Evolutionary conservation across 495 filamentous ascomycete species (phyloP).

Genomic region (Talaromyces wortmannii): DNA sequence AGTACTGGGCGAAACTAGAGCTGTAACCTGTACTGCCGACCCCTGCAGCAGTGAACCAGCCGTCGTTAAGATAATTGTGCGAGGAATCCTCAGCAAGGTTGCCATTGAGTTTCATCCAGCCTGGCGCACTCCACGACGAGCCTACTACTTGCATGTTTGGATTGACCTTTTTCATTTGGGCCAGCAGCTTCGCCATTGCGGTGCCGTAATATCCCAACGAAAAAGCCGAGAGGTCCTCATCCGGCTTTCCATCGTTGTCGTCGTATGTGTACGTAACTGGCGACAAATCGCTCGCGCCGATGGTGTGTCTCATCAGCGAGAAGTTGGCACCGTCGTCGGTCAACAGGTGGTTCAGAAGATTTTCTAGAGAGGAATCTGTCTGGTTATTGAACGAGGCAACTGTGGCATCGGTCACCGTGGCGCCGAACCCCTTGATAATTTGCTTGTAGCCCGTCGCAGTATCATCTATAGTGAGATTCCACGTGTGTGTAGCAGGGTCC

Average conservation of each 20-base stretch:
- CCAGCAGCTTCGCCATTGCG: conserved; percentile 43
- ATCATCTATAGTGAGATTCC: conserved; percentile 43
- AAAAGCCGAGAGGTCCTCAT: conserved; percentile 34
- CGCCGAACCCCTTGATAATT: conserved; percentile 45
- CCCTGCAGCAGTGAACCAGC: background rate
- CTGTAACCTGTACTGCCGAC: conserved; percentile 20
- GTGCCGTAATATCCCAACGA: conserved; percentile 40
- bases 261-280: conserved; percentile 47
- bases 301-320: conserved; percentile 45
- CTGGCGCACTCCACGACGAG: conserved; percentile 47
- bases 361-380: conserved; percentile 29
- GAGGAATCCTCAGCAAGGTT: conserved; percentile 16
- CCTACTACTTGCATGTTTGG: conserved; percentile 37
- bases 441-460: conserved; percentile 39
- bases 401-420: conserved; percentile 47
- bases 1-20: conserved; percentile 43
- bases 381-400: conserved; percentile 43
- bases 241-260: conserved; percentile 29
- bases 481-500: conserved; percentile 20
- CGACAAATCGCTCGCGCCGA: conserved; percentile 46
- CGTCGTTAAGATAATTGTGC: conserved; percentile 42
- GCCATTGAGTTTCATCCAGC: conserved; percentile 52
- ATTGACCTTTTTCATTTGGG: conserved; percentile 11
- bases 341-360: conserved; percentile 33
- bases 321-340: conserved; percentile 34